Percentiles rank a stretch among this genome's conserved stretches.
Conservation (phyloP, 2,329 filamentous ascomycete genomes). For the Sclerotinia subarctica region DNA sequence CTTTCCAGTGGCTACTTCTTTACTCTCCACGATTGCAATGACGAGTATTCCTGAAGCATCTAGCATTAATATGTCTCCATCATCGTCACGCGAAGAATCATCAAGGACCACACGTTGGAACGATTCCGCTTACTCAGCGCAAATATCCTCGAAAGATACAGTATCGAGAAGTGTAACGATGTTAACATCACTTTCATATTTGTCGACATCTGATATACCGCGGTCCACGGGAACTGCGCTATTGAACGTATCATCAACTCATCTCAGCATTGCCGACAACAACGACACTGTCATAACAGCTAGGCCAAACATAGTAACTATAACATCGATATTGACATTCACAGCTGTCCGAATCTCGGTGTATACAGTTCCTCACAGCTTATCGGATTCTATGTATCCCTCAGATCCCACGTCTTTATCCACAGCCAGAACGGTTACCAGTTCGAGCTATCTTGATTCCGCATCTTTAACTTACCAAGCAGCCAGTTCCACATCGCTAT, state of each 20-base stretch:
- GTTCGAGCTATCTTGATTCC: background rate
- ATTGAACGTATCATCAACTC: background rate
- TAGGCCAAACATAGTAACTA: no score
- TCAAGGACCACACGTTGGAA: background rate
- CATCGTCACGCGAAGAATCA: background rate
- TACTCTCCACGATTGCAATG: background rate
- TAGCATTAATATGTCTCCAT: background rate
- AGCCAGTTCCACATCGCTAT: background rate
- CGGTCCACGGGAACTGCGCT: background rate
- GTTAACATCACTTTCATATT: background rate
- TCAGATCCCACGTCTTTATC: background rate
- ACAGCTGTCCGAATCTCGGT: slow-evolving; percentile 1
- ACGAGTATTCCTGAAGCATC: background rate
- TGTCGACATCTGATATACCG: background rate
- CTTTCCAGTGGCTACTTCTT: background rate
- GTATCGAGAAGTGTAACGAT: background rate
- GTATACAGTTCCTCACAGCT: background rate
- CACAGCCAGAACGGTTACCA: background rate
- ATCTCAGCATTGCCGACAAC: no score
- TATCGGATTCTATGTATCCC: background rate
- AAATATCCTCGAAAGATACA: background rate
- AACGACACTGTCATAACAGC: background rate
- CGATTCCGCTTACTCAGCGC: background rate
- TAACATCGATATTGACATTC: background rate
- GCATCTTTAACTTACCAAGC: background rate